phyloP scores from a whole-genome alignment of 352 stramenopile genomes.

The Globisporangium radiosum region DNA sequence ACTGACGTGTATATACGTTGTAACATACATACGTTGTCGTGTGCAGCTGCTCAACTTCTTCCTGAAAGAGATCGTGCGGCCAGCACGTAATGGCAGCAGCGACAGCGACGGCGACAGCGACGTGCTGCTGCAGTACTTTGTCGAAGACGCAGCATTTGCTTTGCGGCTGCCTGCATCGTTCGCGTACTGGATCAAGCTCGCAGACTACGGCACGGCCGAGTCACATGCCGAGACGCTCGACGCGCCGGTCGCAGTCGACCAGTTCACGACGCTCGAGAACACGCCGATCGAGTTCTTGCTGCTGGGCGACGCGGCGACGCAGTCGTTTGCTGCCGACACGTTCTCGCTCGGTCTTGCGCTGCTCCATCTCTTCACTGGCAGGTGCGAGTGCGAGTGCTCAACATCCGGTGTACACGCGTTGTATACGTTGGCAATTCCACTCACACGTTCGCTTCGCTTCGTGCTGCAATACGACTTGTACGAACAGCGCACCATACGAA shows the following conservation, averaged over 20 bases:
- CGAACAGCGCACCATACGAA: slow-evolving; percentile 92
- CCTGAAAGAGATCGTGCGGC: slow-evolving; percentile 71
- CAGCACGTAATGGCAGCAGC: slow-evolving; percentile 14
- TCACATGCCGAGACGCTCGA: slow-evolving; percentile 83
- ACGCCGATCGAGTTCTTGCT: slow-evolving; percentile 95
- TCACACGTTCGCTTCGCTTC: no score
- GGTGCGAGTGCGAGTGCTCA: slow-evolving; percentile 21
- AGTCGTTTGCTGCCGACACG: slow-evolving; percentile 91
- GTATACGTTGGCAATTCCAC: no score
- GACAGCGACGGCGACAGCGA: slow-evolving; percentile 21
- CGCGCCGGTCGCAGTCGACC: slow-evolving; percentile 88
- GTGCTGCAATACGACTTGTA: no score
- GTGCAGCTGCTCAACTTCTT: slow-evolving; percentile 96
- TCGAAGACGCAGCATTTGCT: slow-evolving; percentile 54
- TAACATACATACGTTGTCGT: no score
- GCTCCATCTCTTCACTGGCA: slow-evolving; percentile 95
- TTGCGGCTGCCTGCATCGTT: slow-evolving; percentile 50
- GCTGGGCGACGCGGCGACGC: slow-evolving; percentile 84
- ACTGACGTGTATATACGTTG: no score
- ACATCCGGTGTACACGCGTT: no score
- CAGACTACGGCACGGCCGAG: slow-evolving; percentile 96
- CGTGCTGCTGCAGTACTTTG: slow-evolving; percentile 44
- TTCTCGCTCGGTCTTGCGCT: slow-evolving; percentile 95
- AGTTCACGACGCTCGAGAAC: slow-evolving; percentile 99
- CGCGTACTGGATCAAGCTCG: slow-evolving; percentile 93